Evolutionary conservation across 192 early-diverging fungal species (phyloP).

Genomic region (Chytriomyces sp.): DNA sequence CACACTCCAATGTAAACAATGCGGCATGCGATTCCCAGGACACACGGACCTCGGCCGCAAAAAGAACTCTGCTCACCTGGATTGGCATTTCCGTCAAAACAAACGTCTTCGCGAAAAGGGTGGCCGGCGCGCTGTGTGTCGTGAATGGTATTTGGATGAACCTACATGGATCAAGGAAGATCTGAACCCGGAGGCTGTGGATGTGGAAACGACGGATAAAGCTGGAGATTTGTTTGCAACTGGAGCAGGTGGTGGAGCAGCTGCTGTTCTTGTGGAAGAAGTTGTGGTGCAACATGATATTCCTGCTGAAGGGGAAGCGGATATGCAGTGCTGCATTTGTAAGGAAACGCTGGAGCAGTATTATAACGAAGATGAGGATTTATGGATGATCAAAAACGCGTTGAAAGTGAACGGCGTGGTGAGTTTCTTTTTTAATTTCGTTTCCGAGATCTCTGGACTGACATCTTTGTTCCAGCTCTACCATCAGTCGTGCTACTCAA

Average conservation of each 20-base stretch:
- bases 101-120: constrained; percentile 76
- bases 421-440: neutral
- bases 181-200: constrained; percentile 37
- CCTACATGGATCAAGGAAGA: constrained; percentile 58
- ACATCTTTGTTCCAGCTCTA: neutral
- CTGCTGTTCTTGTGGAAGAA: neutral
- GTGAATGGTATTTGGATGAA: constrained; percentile 86
- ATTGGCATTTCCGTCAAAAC: constrained; percentile 98
- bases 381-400: constrained; percentile 62
- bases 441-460: neutral
- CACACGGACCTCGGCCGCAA: constrained; percentile 61
- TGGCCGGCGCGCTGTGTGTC: constrained; percentile 77
- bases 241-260: neutral
- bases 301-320: constrained; percentile 42
- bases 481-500: constrained; percentile 24
- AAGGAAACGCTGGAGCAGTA: constrained; percentile 58
- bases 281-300: constrained; percentile 40
- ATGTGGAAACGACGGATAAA: constrained; percentile 36
- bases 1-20: constrained; percentile 88
- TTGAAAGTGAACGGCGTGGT: constrained; percentile 44
- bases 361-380: constrained; percentile 61
- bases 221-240: constrained; percentile 45
- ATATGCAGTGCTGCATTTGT: constrained; percentile 54
- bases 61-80: constrained; percentile 84
- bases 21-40: constrained; percentile 80